A percentile compares a stretch with the other conserved stretches of the same genome.
Evolutionary conservation across 345 rosid genomes (phyloP).

Genomic region (Murraya paniculata): DNA sequence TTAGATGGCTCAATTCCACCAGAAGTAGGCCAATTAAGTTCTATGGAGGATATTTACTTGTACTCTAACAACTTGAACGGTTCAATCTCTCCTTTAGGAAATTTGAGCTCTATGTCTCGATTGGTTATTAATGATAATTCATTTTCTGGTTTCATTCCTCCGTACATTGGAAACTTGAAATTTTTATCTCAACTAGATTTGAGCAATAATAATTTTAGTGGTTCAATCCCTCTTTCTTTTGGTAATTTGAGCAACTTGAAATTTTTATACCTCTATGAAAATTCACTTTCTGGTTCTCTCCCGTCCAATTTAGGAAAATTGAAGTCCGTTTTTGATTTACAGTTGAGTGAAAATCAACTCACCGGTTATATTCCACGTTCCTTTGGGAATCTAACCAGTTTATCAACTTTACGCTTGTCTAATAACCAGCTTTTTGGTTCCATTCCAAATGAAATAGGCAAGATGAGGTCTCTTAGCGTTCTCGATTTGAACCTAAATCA

Average conservation of each 20-base stretch:
- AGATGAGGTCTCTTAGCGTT: neutral
- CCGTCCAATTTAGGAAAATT: constrained; percentile 14
- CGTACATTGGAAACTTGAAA: no score
- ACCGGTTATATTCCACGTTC: neutral
- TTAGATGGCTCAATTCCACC: no score
- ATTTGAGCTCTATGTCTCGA: no score
- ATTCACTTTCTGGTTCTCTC: constrained; percentile 8
- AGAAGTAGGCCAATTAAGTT: no score
- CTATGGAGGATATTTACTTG: no score
- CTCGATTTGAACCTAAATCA: neutral
- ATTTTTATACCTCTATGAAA: rapidly evolving
- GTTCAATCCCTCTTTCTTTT: neutral
- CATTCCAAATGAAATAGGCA: constrained; percentile 25
- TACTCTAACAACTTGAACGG: no score
- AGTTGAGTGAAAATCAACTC: neutral
- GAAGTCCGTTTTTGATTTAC: neutral
- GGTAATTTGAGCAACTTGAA: neutral
- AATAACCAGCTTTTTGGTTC: constrained; percentile 18
- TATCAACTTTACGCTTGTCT: neutral
- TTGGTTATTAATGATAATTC: no score
- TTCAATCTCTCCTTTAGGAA: no score
- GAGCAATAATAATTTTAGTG: no score
- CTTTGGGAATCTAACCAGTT: constrained; percentile 1
- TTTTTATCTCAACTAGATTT: no score
- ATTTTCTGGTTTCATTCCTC: no score